Conservation (phyloP, 805 yeast genomes). For the Debaryomyces castellii region DNA sequence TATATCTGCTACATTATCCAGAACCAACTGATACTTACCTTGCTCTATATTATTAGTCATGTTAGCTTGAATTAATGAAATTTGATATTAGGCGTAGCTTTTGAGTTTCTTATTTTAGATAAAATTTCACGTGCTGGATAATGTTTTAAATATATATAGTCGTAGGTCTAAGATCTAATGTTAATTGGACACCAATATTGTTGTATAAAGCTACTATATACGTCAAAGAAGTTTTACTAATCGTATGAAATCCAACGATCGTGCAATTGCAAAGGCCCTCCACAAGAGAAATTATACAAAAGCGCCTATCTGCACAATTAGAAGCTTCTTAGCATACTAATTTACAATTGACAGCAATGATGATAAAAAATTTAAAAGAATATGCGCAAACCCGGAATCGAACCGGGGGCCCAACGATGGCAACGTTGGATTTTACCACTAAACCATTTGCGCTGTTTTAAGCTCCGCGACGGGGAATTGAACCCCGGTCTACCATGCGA, state of each 20-base stretch:
- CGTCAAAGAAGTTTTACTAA: no score
- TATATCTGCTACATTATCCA: not conserved
- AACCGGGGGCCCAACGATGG: constrained; percentile 10
- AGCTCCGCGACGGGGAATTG: constrained; percentile 10
- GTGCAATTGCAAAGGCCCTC: not conserved
- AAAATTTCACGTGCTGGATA: not conserved
- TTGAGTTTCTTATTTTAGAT: not conserved
- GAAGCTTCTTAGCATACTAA: not conserved
- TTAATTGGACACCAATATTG: no score
- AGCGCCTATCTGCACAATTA: not conserved
- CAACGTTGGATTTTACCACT: constrained; percentile 10
- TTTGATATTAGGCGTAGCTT: not conserved
- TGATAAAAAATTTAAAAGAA: not conserved
- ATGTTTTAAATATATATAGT: not conserved
- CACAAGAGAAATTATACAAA: not conserved
- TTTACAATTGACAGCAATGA: not conserved
- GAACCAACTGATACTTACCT: not conserved
- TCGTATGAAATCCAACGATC: not conserved
- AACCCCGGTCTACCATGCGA: constrained; percentile 10
- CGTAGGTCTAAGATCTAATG: not conserved
- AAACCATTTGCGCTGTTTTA: constrained; percentile 7
- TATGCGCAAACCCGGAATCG: constrained; percentile 10
- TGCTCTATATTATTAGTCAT: not conserved
- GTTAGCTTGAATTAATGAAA: not conserved
- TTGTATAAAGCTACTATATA: no score